Evolutionary conservation across 1,284 basidiomycete species (phyloP).

Genomic region (Albatrellus sp.): DNA sequence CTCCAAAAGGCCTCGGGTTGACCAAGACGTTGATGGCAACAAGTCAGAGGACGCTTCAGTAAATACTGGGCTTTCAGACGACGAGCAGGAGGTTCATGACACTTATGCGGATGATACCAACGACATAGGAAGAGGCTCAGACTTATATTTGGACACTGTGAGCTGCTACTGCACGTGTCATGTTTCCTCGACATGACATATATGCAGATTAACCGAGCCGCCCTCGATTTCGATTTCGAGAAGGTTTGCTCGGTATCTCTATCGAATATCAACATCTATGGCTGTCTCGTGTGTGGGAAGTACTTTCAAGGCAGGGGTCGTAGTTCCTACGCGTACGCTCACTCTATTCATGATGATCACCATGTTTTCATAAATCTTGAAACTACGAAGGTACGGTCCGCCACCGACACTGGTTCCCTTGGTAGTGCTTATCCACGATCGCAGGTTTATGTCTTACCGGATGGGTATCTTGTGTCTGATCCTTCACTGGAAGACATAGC

Average conservation of each 20-base stretch:
- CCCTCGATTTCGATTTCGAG: conserved; percentile 98
- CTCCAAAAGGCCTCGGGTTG: conserved; percentile 29
- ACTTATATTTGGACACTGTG: conserved; percentile 95
- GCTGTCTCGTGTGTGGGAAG: conserved; percentile 95
- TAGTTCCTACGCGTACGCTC: conserved; percentile 89
- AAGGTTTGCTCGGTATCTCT: conserved; percentile 95
- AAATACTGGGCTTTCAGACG: background rate
- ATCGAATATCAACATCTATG: conserved; percentile 96
- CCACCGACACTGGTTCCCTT: conserved; percentile 2
- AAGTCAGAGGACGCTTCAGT: too few relatives aligned
- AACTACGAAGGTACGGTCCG: conserved; percentile 64
- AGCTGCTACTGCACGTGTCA: conserved; percentile 16
- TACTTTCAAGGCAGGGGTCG: conserved; percentile 97
- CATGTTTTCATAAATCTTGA: conserved; percentile 96
- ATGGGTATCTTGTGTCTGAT: conserved; percentile 92
- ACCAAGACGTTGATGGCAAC: conserved; percentile 3
- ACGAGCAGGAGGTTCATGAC: conserved; percentile 33
- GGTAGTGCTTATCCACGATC: conserved; percentile 10
- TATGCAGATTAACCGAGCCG: conserved; percentile 64
- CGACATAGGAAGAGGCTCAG: conserved; percentile 51
- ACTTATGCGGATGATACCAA: conserved; percentile 31
- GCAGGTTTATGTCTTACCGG: conserved; percentile 95
- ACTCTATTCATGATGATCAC: conserved; percentile 96
- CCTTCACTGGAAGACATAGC: conserved; percentile 92
- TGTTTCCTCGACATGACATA: background rate